Evolutionary conservation across 495 filamentous ascomycete genomes (phyloP).

Genomic region (Elaphomyces granulatus): DNA sequence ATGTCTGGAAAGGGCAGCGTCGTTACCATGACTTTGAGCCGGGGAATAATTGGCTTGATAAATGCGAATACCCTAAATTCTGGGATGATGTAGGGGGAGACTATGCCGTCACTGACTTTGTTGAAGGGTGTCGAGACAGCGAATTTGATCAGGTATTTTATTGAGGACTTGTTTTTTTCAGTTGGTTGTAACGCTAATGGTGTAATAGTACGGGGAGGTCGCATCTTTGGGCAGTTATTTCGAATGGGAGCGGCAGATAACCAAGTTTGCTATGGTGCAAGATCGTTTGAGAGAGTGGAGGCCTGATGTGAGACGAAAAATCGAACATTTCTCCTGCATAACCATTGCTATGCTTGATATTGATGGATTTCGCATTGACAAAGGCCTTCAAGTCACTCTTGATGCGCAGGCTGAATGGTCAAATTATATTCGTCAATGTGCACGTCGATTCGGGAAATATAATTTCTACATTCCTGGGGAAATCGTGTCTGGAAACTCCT

Average conservation of each 20-base stretch:
- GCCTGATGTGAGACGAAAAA: conserved; percentile 21
- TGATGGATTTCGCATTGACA: conserved; percentile 36
- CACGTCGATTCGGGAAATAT: conserved; percentile 24
- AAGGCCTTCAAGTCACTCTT: conserved; percentile 32
- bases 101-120: conserved; percentile 13
- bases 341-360: conserved; percentile 33
- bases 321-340: conserved; percentile 25
- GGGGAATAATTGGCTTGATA: conserved; percentile 14
- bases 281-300: conserved; percentile 28
- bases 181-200: conserved; percentile 2
- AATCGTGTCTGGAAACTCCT: conserved; percentile 26
- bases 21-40: conserved; percentile 28
- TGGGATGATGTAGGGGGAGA: conserved; percentile 16
- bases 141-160: conserved; percentile 25
- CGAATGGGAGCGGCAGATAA: conserved; percentile 22
- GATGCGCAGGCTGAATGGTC: conserved; percentile 33
- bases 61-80: conserved; percentile 21
- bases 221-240: conserved; percentile 27
- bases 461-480: conserved; percentile 37
- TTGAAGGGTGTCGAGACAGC: conserved; percentile 18
- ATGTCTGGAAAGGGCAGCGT: conserved; percentile 26
- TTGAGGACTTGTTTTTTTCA: background rate
- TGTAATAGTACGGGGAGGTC: conserved; percentile 23
- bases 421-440: conserved; percentile 27
- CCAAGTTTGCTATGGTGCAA: conserved; percentile 28